These are phyloP conservation scores for Chrysanthemum makinoi DNA, from an alignment of 129 eudicot species.

Conservation along the genomic window DNA sequence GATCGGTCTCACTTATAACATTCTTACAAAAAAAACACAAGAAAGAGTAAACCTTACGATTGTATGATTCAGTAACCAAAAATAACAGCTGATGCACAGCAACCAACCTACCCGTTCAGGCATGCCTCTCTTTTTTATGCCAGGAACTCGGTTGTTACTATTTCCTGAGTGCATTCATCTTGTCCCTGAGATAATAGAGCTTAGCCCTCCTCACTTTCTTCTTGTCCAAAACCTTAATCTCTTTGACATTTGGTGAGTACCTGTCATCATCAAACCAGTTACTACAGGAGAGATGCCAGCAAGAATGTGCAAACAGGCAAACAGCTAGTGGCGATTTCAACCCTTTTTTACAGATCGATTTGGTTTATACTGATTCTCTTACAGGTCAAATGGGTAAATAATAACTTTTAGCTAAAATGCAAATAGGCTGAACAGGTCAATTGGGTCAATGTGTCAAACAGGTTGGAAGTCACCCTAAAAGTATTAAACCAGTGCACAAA, in stretches of 20 bases:
- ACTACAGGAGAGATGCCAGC: slow-evolving; percentile 1
- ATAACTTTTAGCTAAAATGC: no score
- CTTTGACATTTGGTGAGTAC: slow-evolving; percentile 93
- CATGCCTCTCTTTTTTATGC: neutral
- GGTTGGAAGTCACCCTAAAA: no score
- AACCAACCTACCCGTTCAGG: neutral
- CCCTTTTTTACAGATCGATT: no score
- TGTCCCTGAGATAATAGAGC: slow-evolving; percentile 90
- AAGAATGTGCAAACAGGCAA: no score
- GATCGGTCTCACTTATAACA: slow-evolving; percentile 17
- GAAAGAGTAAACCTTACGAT: slow-evolving; percentile 6
- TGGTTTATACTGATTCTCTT: no score
- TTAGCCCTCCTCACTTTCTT: slow-evolving; percentile 97
- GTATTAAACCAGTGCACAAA: no score
- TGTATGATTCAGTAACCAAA: neutral
- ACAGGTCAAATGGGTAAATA: no score
- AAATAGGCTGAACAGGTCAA: no score
- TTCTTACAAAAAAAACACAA: slow-evolving; percentile 15
- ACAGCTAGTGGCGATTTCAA: no score
- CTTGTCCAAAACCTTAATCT: slow-evolving; percentile 89
- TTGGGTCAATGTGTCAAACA: no score
- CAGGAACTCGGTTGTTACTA: slow-evolving; percentile 20
- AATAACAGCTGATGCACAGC: neutral
- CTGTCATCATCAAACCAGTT: slow-evolving; percentile 43
- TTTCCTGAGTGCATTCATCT: slow-evolving; percentile 65